Percentiles rank a stretch among this genome's conserved stretches.
These are phyloP conservation scores for Niveomyces coronatus DNA, from an alignment of 2,329 filamentous ascomycete genomes.

Conservation along the genomic window DNA sequence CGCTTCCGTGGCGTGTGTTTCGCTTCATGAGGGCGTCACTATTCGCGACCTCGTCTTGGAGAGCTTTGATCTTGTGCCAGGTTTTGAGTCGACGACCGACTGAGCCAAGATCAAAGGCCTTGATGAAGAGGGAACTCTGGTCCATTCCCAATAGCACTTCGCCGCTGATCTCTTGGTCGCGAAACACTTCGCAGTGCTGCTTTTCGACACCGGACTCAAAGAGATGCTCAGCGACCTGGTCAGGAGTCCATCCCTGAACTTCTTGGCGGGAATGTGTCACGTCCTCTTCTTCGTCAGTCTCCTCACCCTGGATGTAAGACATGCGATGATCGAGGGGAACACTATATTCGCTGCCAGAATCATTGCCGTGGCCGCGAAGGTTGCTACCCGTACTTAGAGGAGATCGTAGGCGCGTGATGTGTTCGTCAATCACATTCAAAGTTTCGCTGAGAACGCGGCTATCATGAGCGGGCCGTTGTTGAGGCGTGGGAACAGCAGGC, in stretches of 20 bases:
- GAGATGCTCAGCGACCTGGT: constrained; percentile 80
- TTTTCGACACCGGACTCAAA: constrained; percentile 78
- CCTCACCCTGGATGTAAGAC: constrained; percentile 88
- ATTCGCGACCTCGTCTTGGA: constrained; percentile 76
- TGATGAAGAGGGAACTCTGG: constrained; percentile 88
- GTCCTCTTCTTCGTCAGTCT: constrained; percentile 91
- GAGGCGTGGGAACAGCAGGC: constrained; percentile 25
- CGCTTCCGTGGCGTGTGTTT: constrained; percentile 48
- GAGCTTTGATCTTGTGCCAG: constrained; percentile 89
- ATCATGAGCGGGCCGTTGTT: constrained; percentile 31
- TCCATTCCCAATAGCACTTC: constrained; percentile 93
- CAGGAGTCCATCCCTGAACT: constrained; percentile 69
- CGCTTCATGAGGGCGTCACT: constrained; percentile 32
- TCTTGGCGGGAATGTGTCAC: constrained; percentile 56
- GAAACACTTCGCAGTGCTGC: constrained; percentile 86
- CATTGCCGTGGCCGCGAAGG: constrained; percentile 47
- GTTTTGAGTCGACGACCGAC: constrained; percentile 85
- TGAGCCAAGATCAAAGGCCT: constrained; percentile 86
- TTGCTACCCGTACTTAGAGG: constrained; percentile 35
- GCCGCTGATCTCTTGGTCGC: constrained; percentile 90
- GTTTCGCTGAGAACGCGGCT: constrained; percentile 85
- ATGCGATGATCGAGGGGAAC: constrained; percentile 64
- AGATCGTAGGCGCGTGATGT: constrained; percentile 75
- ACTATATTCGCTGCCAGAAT: constrained; percentile 87
- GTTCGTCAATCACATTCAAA: constrained; percentile 90